A percentile compares a stretch with the other conserved stretches of the same genome.
Evolutionary conservation across 164 flowering plant species (phyloP).

Genomic region (Magnolia kwangsiensis): DNA sequence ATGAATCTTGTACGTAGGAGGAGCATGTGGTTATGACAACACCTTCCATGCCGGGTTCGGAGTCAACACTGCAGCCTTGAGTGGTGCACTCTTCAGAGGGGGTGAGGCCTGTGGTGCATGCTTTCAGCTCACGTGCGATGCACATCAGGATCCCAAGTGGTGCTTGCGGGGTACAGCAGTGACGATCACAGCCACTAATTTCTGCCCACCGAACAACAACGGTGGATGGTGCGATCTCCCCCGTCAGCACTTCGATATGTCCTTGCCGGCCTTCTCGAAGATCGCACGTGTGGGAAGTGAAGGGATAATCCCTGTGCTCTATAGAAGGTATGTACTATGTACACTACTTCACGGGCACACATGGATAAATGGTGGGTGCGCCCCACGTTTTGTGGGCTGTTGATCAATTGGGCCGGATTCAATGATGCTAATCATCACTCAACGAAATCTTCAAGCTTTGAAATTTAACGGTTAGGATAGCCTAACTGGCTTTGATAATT

Average conservation of each 20-base stretch:
- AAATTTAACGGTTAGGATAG: too few relatives aligned
- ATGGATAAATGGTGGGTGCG: too few relatives aligned
- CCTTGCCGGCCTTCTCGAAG: constrained; percentile 60
- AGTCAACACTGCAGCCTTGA: constrained; percentile 62
- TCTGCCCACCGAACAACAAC: constrained; percentile 76
- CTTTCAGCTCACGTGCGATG: constrained; percentile 53
- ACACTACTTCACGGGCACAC: too few relatives aligned
- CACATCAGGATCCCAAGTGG: constrained; percentile 53
- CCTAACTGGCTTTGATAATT: too few relatives aligned
- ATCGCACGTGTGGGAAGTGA: constrained; percentile 61
- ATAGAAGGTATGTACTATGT: constrained; percentile 43
- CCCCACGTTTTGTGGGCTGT: too few relatives aligned
- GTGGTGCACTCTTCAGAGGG: constrained; percentile 49
- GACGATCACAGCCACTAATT: constrained; percentile 74
- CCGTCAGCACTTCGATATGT: constrained; percentile 74
- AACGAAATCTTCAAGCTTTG: too few relatives aligned
- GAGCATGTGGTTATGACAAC: constrained; percentile 87
- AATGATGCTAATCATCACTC: too few relatives aligned
- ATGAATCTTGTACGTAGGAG: constrained; percentile 38
- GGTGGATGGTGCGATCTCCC: constrained; percentile 89
- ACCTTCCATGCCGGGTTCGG: constrained; percentile 73
- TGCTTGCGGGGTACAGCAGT: constrained; percentile 41
- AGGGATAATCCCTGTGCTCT: constrained; percentile 70
- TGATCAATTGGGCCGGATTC: too few relatives aligned
- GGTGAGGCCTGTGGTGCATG: constrained; percentile 82